These are phyloP conservation scores for Deinandra increscens DNA, from an alignment of 129 eudicot species.

Conservation along the genomic window DNA sequence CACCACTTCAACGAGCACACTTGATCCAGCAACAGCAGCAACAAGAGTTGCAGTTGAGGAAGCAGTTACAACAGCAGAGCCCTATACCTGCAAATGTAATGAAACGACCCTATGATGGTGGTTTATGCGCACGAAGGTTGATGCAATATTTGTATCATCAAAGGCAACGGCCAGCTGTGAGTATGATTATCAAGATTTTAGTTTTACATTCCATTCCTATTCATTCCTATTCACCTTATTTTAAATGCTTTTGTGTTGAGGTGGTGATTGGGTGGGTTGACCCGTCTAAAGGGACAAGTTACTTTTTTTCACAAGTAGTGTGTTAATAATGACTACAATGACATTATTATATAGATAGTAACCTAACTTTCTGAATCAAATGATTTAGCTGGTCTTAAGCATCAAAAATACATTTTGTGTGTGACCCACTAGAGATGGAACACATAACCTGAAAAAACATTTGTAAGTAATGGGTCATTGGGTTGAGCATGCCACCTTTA, in stretches of 20 bases:
- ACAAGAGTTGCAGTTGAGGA: conserved; percentile 51
- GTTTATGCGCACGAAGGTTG: conserved; percentile 88
- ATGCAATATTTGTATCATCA: conserved; percentile 96
- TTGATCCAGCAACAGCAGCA: conserved; percentile 56
- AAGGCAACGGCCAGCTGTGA: conserved; percentile 81
- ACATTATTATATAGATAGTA: neutral
- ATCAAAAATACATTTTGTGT: neutral
- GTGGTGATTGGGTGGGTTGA: neutral
- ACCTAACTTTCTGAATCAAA: neutral
- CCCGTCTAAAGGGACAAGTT: neutral
- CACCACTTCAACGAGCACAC: conserved; percentile 77
- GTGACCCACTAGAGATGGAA: neutral
- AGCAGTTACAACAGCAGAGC: conserved; percentile 53
- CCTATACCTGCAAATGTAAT: conserved; percentile 53
- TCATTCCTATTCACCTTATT: conserved; percentile 9
- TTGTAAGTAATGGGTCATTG: neutral
- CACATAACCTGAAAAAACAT: neutral
- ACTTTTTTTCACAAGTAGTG: neutral
- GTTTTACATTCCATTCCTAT: too few species aligned
- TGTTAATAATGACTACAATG: neutral
- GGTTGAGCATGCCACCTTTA: neutral
- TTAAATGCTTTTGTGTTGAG: too few species aligned
- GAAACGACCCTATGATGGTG: conserved; percentile 79
- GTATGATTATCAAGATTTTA: conserved; percentile 34
- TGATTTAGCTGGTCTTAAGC: neutral